Evolutionary conservation across 2,329 filamentous ascomycete species (phyloP), one percentile per base, ranked within the genome.

Genomic region (Chrysoporthe puriensis): DNA sequence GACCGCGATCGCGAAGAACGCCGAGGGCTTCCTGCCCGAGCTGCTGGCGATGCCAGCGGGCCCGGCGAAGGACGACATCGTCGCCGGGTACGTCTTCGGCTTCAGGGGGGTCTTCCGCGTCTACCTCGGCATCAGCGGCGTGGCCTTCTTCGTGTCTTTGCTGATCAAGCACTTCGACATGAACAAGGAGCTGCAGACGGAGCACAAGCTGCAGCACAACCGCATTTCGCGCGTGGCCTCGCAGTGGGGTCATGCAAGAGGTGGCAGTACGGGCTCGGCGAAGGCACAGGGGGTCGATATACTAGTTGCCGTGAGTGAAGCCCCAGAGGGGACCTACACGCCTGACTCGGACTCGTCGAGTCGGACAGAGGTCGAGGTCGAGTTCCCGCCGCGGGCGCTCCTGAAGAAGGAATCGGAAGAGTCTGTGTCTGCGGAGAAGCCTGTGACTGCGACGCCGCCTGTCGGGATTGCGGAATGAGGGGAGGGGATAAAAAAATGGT

Each of bases 91-190:
- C 73, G 83, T 83, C 2, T 82, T 85, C 70, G 84, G 83, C 56
- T 73, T 89, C 72, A 80, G 78, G 67, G 82, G 83, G 57, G 83
- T 89, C 21, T 88, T 83, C 80, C 80, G 82, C 46, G 81, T 86
- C 43, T 82, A 86, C 74, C 80, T 83, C 42, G 86, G 77, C 0
- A 78, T 89, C 46, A 79, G 81, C 1, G 83, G 76, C 0, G 74
- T 86, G 2, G 84, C 83, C 2, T 75, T 88, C 44, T 60, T 87
- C 46, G 76, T 83, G 61, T 87, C 83, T 71, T 68, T 86, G 0
- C 82, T 84, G 69, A 85, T 86, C 36, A 79, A 85, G 72, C 80
- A 78, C 46, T 81, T 82, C 73, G 78, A 79, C 70, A 75, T 88
- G 70, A 81, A 85, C 72, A 77, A 79, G 65, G 80, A 77, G 64